phyloP scores from a whole-genome alignment of 1,284 basidiomycete genomes.

The Paramarasmius palmivorus region DNA sequence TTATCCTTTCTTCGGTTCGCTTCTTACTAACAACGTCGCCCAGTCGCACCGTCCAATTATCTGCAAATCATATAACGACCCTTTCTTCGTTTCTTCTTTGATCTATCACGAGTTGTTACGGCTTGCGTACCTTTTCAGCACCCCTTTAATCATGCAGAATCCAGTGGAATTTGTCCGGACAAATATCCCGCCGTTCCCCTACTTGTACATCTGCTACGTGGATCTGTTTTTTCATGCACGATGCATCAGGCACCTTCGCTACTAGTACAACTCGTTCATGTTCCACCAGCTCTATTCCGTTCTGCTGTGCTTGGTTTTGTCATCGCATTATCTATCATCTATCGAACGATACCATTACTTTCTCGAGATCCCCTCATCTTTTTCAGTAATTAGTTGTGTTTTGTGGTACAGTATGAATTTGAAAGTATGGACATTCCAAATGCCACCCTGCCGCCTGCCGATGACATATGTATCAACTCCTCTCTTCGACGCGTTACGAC shows the following conservation, averaged over 20 bases:
- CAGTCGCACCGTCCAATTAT: conserved; percentile 83
- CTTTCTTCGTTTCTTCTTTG: neutral
- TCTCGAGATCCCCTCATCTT: too few species aligned
- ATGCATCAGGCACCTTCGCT: neutral
- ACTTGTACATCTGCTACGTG: neutral
- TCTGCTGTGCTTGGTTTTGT: too few species aligned
- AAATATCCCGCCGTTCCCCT: conserved; percentile 1
- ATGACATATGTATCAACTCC: conserved; percentile 35
- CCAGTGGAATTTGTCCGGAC: conserved; percentile 9
- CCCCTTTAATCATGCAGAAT: conserved; percentile 6
- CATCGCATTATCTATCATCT: too few species aligned
- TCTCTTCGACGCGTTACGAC: conserved; percentile 63
- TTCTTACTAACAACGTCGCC: conserved; percentile 19
- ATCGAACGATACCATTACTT: too few species aligned
- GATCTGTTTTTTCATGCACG: conserved; percentile 1
- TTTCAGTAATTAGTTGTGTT: too few species aligned
- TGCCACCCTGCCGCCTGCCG: neutral
- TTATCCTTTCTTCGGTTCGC: conserved; percentile 2
- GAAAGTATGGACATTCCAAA: too few species aligned
- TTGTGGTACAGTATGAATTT: too few species aligned
- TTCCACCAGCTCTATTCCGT: too few species aligned
- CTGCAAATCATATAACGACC: conserved; percentile 63
- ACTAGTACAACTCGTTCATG: too few species aligned
- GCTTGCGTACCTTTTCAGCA: neutral
- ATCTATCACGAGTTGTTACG: conserved; percentile 1